phyloP scores from a whole-genome alignment of 352 stramenopile species.

The Globisporangium abappressorium region DNA sequence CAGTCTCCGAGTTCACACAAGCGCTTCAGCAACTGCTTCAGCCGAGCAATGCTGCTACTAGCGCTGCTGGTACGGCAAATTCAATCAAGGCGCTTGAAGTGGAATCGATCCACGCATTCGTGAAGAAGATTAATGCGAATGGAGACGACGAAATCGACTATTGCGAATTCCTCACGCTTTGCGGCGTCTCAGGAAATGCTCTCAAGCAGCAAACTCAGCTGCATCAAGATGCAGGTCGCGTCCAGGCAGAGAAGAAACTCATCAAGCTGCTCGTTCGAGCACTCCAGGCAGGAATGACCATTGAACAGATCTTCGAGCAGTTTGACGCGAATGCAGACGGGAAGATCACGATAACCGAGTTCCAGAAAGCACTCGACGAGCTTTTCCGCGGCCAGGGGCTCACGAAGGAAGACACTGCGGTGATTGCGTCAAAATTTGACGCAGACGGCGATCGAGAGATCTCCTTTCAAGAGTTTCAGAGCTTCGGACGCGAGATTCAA shows the following conservation, averaged over 20 bases:
- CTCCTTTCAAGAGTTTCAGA: slow-evolving; percentile 56
- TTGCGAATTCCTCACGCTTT: slow-evolving; percentile 60
- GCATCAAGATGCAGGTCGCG: slow-evolving; percentile 17
- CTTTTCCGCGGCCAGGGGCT: slow-evolving; percentile 43
- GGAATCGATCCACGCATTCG: slow-evolving; percentile 37
- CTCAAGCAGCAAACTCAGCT: slow-evolving; percentile 17
- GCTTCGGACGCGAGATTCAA: slow-evolving; percentile 45
- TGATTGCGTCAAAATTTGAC: slow-evolving; percentile 52
- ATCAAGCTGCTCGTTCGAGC: slow-evolving; percentile 62
- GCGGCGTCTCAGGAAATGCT: slow-evolving; percentile 31
- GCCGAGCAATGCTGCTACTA: slow-evolving; percentile 4
- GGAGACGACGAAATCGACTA: slow-evolving; percentile 63
- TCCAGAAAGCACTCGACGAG: slow-evolving; percentile 46
- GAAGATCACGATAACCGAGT: slow-evolving; percentile 51
- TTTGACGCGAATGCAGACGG: slow-evolving; percentile 70
- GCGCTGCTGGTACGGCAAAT: not conserved
- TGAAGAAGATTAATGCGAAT: slow-evolving; percentile 61
- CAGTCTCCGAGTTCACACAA: slow-evolving; percentile 49
- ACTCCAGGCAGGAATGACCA: slow-evolving; percentile 35
- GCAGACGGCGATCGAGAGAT: slow-evolving; percentile 50
- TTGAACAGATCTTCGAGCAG: slow-evolving; percentile 71
- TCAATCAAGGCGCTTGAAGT: slow-evolving; percentile 37
- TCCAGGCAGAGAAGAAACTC: slow-evolving; percentile 46
- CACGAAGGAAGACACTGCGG: slow-evolving; percentile 30
- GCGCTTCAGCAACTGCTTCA: slow-evolving; percentile 48